Base-by-base conservation (phyloP, 306 rosid genomes). In the Vigna trinervia region DNA sequence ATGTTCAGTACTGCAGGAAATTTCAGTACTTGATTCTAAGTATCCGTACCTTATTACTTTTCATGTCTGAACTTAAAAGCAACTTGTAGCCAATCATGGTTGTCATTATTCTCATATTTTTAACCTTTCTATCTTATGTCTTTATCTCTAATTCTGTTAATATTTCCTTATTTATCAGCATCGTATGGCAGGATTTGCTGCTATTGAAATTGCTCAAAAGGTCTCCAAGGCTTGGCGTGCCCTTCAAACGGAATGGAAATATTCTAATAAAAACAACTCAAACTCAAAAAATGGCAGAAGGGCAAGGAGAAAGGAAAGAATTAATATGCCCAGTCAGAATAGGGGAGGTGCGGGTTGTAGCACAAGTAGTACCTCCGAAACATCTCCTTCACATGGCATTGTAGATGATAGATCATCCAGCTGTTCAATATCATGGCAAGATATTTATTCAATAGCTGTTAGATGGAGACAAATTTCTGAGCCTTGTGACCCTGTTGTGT, bases 281-380 rank as follows among this genome's bases (percentile, higher is more conserved):
- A 85, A 85, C 69, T 82, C 90, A 28, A 95, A 90, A 87, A 9
- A 69, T 82, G 91, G 96, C 30, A 95, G 88, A 87, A 84, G 89
- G 87, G 83, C 88, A 57, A 86, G 93, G 72, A 87, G 97, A 87
- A 90, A 92, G 84, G 96, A 88, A 23, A 90, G 93, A 86, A 32
- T 86, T 62, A 87, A 86, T 70, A 71, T 89, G 65, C 84, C 90
- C 17, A 92, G 97, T 85, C 95, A 90, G 81, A 95, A 95, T 56
- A 88, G 98, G 85, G 98, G 98, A 66, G 98, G 98, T 64, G 92
- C 97, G 23, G 97, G 98, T 78, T 92, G 97, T 82, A 95, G 96
- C 78, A 90, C 96, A 0, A 95, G 97, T 83, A 85, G 88, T 84
- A 78, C 80, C 78, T 84, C 85, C 8, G 97, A 90, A 76, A 43